These are phyloP conservation scores for Eleusine coracana DNA, from an alignment of 176 grass and related monocot species.

Conservation along the genomic window DNA sequence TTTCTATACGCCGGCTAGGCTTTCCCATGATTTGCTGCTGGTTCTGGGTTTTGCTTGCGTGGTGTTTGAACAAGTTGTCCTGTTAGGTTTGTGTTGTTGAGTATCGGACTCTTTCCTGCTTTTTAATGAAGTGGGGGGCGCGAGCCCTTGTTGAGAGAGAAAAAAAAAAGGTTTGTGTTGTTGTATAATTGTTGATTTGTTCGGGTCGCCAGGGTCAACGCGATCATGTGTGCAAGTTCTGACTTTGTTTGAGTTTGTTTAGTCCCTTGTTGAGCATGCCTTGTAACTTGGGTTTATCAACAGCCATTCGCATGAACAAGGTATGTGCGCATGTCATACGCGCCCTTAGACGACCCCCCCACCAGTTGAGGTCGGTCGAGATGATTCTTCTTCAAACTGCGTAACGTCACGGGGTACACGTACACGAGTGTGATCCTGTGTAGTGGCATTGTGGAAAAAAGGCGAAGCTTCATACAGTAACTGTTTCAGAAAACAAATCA, in stretches of 20 bases:
- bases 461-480: background rate
- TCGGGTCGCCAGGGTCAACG: constrained; percentile 26
- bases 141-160: too few relatives aligned
- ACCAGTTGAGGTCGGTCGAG: background rate
- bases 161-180: background rate
- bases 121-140: too few relatives aligned
- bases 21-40: background rate
- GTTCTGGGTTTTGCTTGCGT: constrained; percentile 4
- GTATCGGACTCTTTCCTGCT: too few relatives aligned
- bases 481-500: background rate
- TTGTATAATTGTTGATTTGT: constrained; percentile 12
- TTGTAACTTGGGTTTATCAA: background rate
- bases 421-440: too few relatives aligned
- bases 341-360: background rate
- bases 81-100: constrained; percentile 9
- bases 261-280: background rate
- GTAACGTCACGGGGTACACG: too few relatives aligned
- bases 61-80: background rate
- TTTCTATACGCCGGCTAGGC: constrained; percentile 1
- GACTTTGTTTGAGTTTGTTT: constrained; percentile 36
- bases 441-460: too few relatives aligned
- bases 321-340: background rate
- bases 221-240: constrained; percentile 27
- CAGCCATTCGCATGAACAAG: background rate
- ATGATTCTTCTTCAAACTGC: background rate